Base-by-base conservation (phyloP, 257 asterid genomes). In the Cordia subcordata region DNA sequence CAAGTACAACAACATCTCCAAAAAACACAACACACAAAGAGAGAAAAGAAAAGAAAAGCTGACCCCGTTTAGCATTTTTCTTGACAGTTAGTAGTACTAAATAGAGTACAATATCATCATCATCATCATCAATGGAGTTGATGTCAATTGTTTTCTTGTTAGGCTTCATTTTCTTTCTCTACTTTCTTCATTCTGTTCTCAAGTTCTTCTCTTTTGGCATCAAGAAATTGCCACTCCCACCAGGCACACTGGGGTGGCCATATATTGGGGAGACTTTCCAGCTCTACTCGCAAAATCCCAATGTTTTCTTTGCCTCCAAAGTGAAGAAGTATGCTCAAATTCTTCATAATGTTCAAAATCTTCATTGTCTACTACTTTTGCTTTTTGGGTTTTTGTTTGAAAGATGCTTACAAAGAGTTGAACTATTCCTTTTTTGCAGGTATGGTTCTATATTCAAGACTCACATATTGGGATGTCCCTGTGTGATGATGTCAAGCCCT, bases 191-290 rank as follows among this genome's bases (percentile, higher is more conserved):
- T 49, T 49, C 21, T 49, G 16, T 70, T 49, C 57, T 75, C 57
- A 85, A 69, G 10, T 60, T 62, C 62, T 33, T 64, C 58, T 33
- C 81, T 33, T 77, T 51, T 5, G 71, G 77, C 12, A 64, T 57
- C 14, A 61, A 33, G 11, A 79, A 75, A 57, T 45, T 83, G 49
- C 85, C 86, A 8, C 90, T 87, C 2, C 95, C 95, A 10, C 95
- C 95, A n/a, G 95, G 95, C 44, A 68, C 86, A 59, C 64, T 87
- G 78, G 95, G 95, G 5, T 84, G 90, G 90, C 94, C 86, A 60
- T 87, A 87, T 57, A 73, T 87, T 58, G 95, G 95, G 0, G 95
- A 87, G 71, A 87, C 95, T 38, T 81, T 87, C 65, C 90, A 80
- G 49, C 84, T 87, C 39, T 87, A 87, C 74, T 87, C 95, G 1